Percentiles rank a stretch among this genome's conserved stretches.
Conservation (phyloP, 2,329 filamentous ascomycete species). For the Penicillium sp. region DNA sequence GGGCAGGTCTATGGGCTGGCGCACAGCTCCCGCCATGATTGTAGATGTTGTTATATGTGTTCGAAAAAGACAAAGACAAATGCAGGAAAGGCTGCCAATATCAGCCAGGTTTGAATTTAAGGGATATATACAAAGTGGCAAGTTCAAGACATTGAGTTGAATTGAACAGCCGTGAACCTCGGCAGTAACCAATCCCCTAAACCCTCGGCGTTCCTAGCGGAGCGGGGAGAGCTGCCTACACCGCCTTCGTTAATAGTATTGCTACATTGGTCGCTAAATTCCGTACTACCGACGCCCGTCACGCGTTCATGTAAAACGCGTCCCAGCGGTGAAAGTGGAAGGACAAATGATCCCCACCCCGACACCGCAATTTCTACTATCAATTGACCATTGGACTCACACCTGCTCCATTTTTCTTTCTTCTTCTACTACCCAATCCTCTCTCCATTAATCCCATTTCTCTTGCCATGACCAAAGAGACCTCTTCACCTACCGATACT, state of each 20-base stretch:
- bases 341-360: conserved; percentile 1
- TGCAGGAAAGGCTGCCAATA: not conserved
- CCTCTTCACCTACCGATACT: conserved; percentile 39
- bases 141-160: not conserved
- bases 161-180: not conserved
- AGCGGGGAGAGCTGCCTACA: not conserved
- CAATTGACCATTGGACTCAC: not conserved
- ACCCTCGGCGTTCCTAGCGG: not conserved
- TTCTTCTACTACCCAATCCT: not conserved
- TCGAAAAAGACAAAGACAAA: not conserved
- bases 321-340: not conserved
- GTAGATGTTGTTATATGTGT: not conserved
- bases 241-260: not conserved
- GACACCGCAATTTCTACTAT: conserved; percentile 23
- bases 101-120: not conserved
- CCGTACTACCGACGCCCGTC: not conserved
- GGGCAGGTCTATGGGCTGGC: conserved; percentile 84
- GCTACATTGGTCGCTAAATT: not conserved
- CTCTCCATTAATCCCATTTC: not conserved
- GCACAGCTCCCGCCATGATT: conserved; percentile 78
- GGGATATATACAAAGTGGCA: not conserved
- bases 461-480: conserved; percentile 45
- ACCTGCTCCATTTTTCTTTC: not conserved
- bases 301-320: not conserved
- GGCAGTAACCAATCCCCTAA: not conserved